These are phyloP conservation scores for Sisymbrium altissimum DNA, from an alignment of 345 rosid genomes.

Conservation along the genomic window DNA sequence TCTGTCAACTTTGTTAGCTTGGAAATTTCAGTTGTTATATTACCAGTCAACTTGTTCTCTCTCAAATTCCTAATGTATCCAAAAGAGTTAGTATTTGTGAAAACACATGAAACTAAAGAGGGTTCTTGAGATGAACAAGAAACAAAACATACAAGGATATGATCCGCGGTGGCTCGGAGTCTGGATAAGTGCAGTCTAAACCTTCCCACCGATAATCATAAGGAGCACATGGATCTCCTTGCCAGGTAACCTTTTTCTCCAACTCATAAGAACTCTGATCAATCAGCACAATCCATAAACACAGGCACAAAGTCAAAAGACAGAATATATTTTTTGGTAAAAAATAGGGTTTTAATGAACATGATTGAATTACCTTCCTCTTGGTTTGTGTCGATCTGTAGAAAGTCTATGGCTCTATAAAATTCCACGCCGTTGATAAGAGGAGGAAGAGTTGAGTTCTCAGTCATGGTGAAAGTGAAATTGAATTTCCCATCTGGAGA, in stretches of 20 bases:
- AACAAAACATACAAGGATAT: conserved; percentile 45
- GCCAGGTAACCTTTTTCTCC: conserved; percentile 31
- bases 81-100: background rate
- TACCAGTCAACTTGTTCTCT: conserved; percentile 35
- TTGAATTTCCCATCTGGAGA: conserved; percentile 4
- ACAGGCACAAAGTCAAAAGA: background rate
- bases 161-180: conserved; percentile 26
- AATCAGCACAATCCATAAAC: background rate
- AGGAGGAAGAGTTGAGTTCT: conserved; percentile 37
- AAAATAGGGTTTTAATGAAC: background rate
- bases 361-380: conserved; percentile 27
- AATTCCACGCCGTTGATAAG: conserved; percentile 39
- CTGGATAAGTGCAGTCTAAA: conserved; percentile 33
- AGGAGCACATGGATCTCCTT: conserved; percentile 55
- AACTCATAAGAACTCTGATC: conserved; percentile 37
- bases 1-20: conserved; percentile 31
- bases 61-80: conserved; percentile 32
- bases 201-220: conserved; percentile 36
- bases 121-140: background rate
- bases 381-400: conserved; percentile 11
- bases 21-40: conserved; percentile 27
- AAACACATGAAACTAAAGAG: background rate
- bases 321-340: background rate
- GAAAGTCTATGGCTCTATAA: conserved; percentile 12
- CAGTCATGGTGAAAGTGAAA: conserved; percentile 14